Evolutionary conservation across 2,329 filamentous ascomycete species (phyloP).

Genomic region (Colletotrichum gigasporum): DNA sequence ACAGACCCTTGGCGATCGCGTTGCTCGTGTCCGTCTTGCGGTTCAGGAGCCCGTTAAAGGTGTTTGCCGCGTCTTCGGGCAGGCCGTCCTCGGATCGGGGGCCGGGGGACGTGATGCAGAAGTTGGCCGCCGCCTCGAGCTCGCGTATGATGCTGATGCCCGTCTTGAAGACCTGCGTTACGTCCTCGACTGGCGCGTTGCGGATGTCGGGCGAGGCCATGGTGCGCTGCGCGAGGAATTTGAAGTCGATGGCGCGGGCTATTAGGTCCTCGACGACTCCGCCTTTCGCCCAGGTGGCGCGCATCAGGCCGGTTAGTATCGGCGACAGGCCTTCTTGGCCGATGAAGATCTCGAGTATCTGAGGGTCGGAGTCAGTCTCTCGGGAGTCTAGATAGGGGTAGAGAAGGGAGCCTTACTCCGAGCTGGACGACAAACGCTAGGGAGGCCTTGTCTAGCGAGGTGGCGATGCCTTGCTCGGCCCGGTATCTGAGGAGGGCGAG

Average conservation of each 20-base stretch:
- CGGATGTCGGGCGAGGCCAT: background rate
- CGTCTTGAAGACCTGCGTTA: background rate
- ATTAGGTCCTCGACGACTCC: conserved; percentile 6
- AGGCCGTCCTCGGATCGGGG: background rate
- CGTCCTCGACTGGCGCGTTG: background rate
- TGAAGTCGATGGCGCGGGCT: conserved; percentile 11
- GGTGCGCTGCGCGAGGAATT: background rate
- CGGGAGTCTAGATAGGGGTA: background rate
- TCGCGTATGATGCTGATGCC: conserved; percentile 22
- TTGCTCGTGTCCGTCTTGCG: conserved; percentile 33
- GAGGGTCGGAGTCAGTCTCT: background rate
- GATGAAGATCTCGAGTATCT: conserved; percentile 16
- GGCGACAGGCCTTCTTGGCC: background rate
- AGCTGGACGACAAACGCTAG: conserved; percentile 7
- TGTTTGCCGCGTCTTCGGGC: background rate
- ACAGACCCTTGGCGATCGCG: conserved; percentile 16
- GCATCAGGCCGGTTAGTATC: background rate
- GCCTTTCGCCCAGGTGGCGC: background rate
- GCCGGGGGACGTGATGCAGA: background rate
- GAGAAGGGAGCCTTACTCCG: background rate
- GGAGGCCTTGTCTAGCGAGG: conserved; percentile 1
- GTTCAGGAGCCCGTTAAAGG: conserved; percentile 13
- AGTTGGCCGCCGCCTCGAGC: conserved; percentile 13
- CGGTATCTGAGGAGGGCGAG: conserved; percentile 19
- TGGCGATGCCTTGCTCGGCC: conserved; percentile 15